Base-by-base conservation (phyloP, 2,329 filamentous ascomycete species). In the Aspergillus sp. region DNA sequence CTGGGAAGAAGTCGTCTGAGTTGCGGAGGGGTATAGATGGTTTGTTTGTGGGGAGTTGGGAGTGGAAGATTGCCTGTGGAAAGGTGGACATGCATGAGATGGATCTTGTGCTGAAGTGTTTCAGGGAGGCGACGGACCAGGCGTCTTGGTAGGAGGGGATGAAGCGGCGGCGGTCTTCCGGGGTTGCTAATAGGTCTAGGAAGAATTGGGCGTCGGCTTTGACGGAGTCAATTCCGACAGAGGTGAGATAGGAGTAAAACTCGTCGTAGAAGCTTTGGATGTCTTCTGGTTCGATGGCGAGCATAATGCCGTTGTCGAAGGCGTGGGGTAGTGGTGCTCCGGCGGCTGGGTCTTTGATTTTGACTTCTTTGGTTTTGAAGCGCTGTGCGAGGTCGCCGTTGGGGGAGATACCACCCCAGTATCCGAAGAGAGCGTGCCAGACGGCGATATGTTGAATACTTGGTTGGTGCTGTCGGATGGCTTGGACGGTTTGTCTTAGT, bases 51-150 rank as follows among this genome's bases (percentile, higher is more conserved):
- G 86, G 86, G 20, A 95, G 73, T 57, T 94, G 88, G 1, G 85
- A 85, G 63, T 90, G 83, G 69, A 95, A 96, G 7, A 97, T 75
- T 15, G 91, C 84, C 49, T 90, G 85, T 0, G 93, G 93, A 2
- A 85, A 80, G 66, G 93, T 87, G 0, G 90, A 93, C 90, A 97
- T 97, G 81, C 93, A 97, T 3, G 88, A 91, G 44, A 96, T 94
- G 4, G 84, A 81, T 57, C 83, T 85, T 43, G 79, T 81, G 57
- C 82, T 80, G 61, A 98, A 93, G 63, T 94, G 79, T 9, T 84
- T 84, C 7, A 95, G 77, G 7, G 84, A 82, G 1, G 87, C 82
- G 46, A 90, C 79, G 2, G 81, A 83, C 90, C 90, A 97, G 6
- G 88, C 86, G 62, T 95, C 88, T 53, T 93, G 84, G 58, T 95